A percentile compares a stretch with the other conserved stretches of the same genome.
phyloP scores from a whole-genome alignment of 805 yeast species.

The Priceomyces castillae region DNA sequence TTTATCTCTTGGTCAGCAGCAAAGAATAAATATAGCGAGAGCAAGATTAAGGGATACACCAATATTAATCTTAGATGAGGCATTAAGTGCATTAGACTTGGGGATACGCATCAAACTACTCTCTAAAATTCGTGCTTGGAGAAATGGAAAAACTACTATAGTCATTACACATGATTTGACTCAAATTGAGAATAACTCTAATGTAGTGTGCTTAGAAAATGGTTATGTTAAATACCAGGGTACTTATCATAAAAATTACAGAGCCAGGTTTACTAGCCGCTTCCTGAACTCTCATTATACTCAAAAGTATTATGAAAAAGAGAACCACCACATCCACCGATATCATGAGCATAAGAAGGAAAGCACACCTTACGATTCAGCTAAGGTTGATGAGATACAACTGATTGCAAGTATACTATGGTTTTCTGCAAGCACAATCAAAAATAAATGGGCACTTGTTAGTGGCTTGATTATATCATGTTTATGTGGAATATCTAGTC shows the following conservation, averaged over 20 bases:
- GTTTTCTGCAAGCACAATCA: conserved; percentile 11
- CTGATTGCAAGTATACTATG: neutral
- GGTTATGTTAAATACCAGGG: conserved; percentile 47
- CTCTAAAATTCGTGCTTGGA: conserved; percentile 52
- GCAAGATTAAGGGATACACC: conserved; percentile 74
- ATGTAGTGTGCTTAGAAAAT: conserved; percentile 54
- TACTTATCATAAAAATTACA: neutral
- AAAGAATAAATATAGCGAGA: conserved; percentile 79
- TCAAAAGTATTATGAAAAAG: neutral
- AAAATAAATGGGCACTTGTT: conserved; percentile 22
- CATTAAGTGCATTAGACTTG: conserved; percentile 76
- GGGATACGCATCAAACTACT: conserved; percentile 45
- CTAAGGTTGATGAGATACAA: neutral
- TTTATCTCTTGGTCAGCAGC: conserved; percentile 91
- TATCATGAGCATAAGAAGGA: neutral
- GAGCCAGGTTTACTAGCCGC: conserved; percentile 1
- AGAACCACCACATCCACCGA: neutral
- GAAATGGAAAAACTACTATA: conserved; percentile 71
- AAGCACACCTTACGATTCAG: neutral
- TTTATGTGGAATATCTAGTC: conserved; percentile 62
- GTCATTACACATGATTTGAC: conserved; percentile 74
- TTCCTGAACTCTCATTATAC: neutral
- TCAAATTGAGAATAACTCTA: conserved; percentile 56
- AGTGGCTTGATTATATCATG: conserved; percentile 56
- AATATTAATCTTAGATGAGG: conserved; percentile 79